These are phyloP conservation scores for Proliferodiscus dingleyae DNA, from an alignment of 2,329 filamentous ascomycete species.

Conservation along the genomic window DNA sequence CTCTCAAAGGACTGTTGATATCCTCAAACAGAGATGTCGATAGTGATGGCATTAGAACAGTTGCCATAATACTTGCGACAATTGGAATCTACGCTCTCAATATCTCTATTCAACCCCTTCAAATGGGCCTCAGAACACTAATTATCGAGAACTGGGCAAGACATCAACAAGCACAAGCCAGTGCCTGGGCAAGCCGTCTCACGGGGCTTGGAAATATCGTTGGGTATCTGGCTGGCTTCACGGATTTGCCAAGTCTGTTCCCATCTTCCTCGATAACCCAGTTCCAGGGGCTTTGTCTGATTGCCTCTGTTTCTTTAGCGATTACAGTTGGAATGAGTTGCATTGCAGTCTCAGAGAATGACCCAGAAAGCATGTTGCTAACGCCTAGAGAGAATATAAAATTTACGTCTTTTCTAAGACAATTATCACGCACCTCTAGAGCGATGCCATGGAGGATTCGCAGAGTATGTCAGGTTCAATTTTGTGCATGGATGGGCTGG, in stretches of 20 bases:
- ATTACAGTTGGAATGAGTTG: constrained; percentile 11
- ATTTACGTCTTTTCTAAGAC: neutral
- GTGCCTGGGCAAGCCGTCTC: constrained; percentile 28
- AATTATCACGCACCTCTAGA: constrained; percentile 4
- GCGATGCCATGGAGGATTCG: constrained; percentile 5
- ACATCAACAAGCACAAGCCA: constrained; percentile 30
- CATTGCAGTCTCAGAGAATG: constrained; percentile 7
- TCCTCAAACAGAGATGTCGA: neutral
- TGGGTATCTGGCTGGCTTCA: constrained; percentile 28
- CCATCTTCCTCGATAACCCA: constrained; percentile 19
- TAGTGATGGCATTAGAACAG: neutral
- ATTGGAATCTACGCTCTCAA: constrained; percentile 28
- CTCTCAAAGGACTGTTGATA: constrained; percentile 20
- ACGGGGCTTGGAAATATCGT: constrained; percentile 30
- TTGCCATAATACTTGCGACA: constrained; percentile 15
- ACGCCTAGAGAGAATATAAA: constrained; percentile 1
- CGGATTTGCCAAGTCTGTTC: constrained; percentile 15
- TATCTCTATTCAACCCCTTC: constrained; percentile 31
- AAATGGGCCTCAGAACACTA: constrained; percentile 31
- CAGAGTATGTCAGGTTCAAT: constrained; percentile 26
- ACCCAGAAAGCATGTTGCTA: neutral
- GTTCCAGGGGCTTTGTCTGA: constrained; percentile 23
- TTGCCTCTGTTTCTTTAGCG: constrained; percentile 17
- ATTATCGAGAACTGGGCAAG: constrained; percentile 30
- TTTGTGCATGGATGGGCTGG: constrained; percentile 33